Base-by-base conservation (phyloP, 257 asterid species). In the Solanum gandarillasii region DNA sequence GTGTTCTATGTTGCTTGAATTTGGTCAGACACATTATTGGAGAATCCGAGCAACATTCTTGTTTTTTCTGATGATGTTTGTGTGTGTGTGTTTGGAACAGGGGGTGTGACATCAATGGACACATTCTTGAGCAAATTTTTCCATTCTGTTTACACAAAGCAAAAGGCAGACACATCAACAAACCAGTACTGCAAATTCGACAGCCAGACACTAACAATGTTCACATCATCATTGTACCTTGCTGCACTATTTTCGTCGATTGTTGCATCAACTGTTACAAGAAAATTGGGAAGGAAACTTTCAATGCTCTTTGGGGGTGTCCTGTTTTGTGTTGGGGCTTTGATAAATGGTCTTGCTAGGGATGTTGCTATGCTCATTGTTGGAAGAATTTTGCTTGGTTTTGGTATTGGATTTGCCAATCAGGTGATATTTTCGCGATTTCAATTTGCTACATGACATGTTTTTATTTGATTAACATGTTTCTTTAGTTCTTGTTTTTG, bases 21-120 rank as follows among this genome's bases (percentile, higher is more conserved):
- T 60, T 23, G 70, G 27, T 60, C 3, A 60, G 6, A 21, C n/a
- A 21, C 9, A 67, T 67, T 67, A 27, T 27, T 67, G 74, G 35
- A 67, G 35, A 67, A 67, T 67, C 35, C 35, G 5, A 67, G 2
- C 35, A 67, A 67, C 35, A 1, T 55, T 70, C 12, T 27, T 20
- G 39, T 31, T 12, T 43, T 4, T 39, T 10, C 18, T 36, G 4
- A 84, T 86, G 65, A 18, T 55, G 65, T 55, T 55, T 58, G 7
- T 71, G 6, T 72, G 48, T 70, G 6, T 72, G 5, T 31, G 32
- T 29, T 31, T 23, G 18, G 16, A 21, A 34, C 88, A 96, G 99
- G 99, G 46, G 99, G 99, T 1, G 98, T 96, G 87, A 96, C 98
- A 82, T 88, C 99, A 9, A 96, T 94, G 98, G 95, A 94, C 55